Conservation (phyloP, 2,329 filamentous ascomycete species). For the Drechmeria coniospora region DNA sequence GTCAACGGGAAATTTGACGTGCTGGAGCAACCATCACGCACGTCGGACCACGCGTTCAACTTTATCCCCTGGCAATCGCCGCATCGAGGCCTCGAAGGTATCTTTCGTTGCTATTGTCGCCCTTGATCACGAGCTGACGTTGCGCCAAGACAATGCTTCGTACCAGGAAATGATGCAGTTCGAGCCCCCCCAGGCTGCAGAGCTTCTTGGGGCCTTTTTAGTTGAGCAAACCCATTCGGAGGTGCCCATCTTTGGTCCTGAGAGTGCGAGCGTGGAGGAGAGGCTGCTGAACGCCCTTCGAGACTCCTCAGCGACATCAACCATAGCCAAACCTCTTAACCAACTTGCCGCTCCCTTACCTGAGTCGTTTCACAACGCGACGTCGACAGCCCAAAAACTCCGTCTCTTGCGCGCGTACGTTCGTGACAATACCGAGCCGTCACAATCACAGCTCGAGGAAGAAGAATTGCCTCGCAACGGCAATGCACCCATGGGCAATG, state of each 20-base stretch:
- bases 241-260: constrained; percentile 39
- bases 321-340: constrained; percentile 20
- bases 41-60: constrained; percentile 42
- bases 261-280: constrained; percentile 26
- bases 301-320: constrained; percentile 16
- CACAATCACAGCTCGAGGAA: constrained; percentile 7
- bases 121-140: constrained; percentile 6
- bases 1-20: constrained; percentile 48
- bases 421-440: constrained; percentile 12
- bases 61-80: constrained; percentile 46
- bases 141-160: constrained; percentile 27
- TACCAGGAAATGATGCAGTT: constrained; percentile 45
- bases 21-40: constrained; percentile 43
- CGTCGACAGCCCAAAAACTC: constrained; percentile 33
- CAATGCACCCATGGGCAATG: constrained; percentile 14
- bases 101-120: constrained; percentile 1
- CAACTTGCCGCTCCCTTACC: constrained; percentile 21
- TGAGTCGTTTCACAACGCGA: constrained; percentile 23
- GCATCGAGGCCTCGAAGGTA: constrained; percentile 40
- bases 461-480: constrained; percentile 10
- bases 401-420: constrained; percentile 26
- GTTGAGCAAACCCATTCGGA: constrained; percentile 37
- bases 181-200: constrained; percentile 34
- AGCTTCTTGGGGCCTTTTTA: constrained; percentile 38
- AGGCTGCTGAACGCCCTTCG: constrained; percentile 26